phyloP scores from a whole-genome alignment of 495 filamentous ascomycete species.

The Neurospora discreta region DNA sequence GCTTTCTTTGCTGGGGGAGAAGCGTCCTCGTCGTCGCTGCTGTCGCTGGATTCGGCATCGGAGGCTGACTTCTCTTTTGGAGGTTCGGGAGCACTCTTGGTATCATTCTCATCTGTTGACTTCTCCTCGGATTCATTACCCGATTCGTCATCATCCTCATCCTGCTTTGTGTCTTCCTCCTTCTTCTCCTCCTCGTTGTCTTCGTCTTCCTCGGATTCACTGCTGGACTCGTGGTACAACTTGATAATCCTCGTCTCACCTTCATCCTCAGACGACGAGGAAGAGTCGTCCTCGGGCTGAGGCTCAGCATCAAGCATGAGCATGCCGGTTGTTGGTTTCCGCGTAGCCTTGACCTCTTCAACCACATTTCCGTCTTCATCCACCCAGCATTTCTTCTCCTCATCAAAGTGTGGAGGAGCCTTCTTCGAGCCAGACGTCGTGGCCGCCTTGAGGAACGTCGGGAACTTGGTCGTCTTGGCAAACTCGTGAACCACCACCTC shows the following conservation, averaged over 20 bases:
- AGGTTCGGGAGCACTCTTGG: conserved; percentile 18
- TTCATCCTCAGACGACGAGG: conserved; percentile 3
- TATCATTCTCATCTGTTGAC: conserved; percentile 8
- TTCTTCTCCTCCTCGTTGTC: neutral
- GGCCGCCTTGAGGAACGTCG: conserved; percentile 57
- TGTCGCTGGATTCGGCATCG: neutral
- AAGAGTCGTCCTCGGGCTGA: neutral
- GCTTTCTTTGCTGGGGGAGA: neutral
- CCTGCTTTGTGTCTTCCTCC: neutral
- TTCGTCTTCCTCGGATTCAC: neutral
- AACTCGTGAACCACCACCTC: conserved; percentile 71
- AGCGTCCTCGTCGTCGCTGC: neutral
- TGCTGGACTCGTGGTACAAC: neutral
- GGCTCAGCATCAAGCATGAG: neutral
- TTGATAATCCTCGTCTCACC: conserved; percentile 3
- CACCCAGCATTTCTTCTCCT: conserved; percentile 82
- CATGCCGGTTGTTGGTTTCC: neutral
- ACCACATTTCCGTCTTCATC: conserved; percentile 68
- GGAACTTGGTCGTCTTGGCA: conserved; percentile 62
- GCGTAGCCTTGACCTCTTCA: conserved; percentile 37
- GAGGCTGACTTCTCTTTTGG: conserved; percentile 10
- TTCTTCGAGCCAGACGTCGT: conserved; percentile 18
- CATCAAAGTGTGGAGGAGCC: conserved; percentile 36
- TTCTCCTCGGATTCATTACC: conserved; percentile 3
- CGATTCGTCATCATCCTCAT: neutral